Evolutionary conservation across 1,284 basidiomycete genomes (phyloP), one percentile per base, ranked within the genome.

Genomic region (Malassezia obtusa): DNA sequence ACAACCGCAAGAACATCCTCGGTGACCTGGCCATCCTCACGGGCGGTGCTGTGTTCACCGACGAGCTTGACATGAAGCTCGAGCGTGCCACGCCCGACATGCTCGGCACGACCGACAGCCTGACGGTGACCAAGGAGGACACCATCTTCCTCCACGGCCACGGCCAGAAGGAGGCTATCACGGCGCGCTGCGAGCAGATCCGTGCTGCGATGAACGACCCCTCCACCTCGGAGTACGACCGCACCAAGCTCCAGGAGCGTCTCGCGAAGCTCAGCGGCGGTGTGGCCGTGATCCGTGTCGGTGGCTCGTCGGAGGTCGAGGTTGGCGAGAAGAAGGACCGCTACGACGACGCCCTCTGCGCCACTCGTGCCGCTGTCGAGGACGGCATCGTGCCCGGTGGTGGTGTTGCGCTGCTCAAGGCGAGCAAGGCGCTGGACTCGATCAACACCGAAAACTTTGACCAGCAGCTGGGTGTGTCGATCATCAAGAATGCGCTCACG

Each of bases 251-350:
- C 60, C 90, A 95, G 77, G 92, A 96, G 77, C 86, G 92, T 62
- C 81, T 98, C 37, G 92, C 92, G 63, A 96, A 98, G 81, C 80
- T 96, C 53, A 83, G 82, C 38, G 91, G 92, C 53, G 91, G 92
- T 79, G 91, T 96, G 49, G 92, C 91, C 26, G 91, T 96, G 75
- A 95, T 96, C 82, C 90, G 89, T 78, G 92, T 96, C 63, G 92
- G 92, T 57, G 92, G 92, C 39, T 79, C 84, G 45, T 84, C 82
- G 58, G 92, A 96, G 77, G 91, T 96, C 54, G 92, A 96, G 78
- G 92, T 96, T 61, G 82, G 91, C 15, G 92, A 98, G 82, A 96
- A 96, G 87, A 96, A 96, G 83, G 92, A 96, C 77, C 82, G 91
- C 48, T 96, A 94, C 76, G 92, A 98, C 71, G 92, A 98, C 75